Base-by-base conservation (phyloP, 805 yeast genomes). In the Saccharomycopsis oosterbeekiorum region DNA sequence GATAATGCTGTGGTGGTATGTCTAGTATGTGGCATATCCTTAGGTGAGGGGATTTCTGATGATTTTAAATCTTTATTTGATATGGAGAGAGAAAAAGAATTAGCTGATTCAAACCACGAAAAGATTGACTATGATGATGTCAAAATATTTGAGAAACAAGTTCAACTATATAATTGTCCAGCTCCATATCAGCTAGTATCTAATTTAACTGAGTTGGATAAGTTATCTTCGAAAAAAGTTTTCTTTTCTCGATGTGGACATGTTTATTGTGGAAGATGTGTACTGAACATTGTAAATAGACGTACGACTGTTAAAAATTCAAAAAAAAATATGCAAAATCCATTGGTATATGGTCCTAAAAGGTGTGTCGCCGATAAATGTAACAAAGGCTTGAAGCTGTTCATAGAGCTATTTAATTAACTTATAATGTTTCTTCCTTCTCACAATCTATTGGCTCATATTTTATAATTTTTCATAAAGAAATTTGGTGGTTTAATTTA, bases 261-360 rank as follows among this genome's bases (percentile, higher is more conserved):
- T 74, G 80, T 84, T 0, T 90, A 82, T 70, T 90, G 97, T 71
- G 97, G 97, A 0, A 73, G 93, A 51, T 90, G 97, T 73, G 87
- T 86, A 24, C 82, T 82, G 65, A 80, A 84, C 78, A 80, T 66
- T 67, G 66, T 39, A 17, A 54, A 21, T n/a, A 50, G 47, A 29
- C 19, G 40, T 34, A n/a, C 6, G 15, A 24, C 57, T 24, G 55
- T 21, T 29, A 47, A 15, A 24, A 64, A 60, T 26, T 11, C 24
- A 24, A 26, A 55, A 6, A 60, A 56, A 37, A 64, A 60, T 55
- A 64, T 63, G 14, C 43, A 57, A 5, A 61, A 63, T 50, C 65
- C 65, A 19, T 37, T 60, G 41, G 65, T 63, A 10, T 63, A 59
- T 56, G 66, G 63, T 11, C 66, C 65, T 8, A 59, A 43, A 15